phyloP scores from a whole-genome alignment of 1,139 yeast genomes.

The Martiniozyma asiatica region DNA sequence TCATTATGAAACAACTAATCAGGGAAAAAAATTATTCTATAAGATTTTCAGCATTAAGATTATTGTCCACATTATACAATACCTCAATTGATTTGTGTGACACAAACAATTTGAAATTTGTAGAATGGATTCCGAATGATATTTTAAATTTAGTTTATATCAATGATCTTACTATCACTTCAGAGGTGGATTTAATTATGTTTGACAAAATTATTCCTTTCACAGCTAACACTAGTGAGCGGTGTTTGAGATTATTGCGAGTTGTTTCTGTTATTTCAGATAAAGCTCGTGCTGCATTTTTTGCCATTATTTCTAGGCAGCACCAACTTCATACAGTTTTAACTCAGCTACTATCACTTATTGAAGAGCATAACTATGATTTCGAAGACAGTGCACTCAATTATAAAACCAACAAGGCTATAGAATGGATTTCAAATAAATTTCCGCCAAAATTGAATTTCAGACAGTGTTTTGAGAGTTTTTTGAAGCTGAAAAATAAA shows the following conservation, averaged over 20 bases:
- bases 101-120: conserved; percentile 21
- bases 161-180: conserved; percentile 57
- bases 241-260: conserved; percentile 44
- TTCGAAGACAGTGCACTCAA: conserved; percentile 17
- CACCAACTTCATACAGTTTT: conserved; percentile 40
- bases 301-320: conserved; percentile 61
- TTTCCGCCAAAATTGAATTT: conserved; percentile 40
- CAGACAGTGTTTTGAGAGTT: conserved; percentile 32
- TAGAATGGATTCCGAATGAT: conserved; percentile 53
- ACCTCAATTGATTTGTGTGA: conserved; percentile 18
- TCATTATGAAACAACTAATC: conserved; percentile 46
- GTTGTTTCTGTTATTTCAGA: conserved; percentile 40
- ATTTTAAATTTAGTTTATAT: conserved; percentile 61
- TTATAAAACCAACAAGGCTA: conserved; percentile 39
- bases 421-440: conserved; percentile 52
- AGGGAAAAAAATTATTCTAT: conserved; percentile 61
- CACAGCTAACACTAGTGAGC: conserved; percentile 24
- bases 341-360: conserved; percentile 25
- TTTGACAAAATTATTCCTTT: conserved; percentile 54
- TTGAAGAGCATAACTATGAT: conserved; percentile 27
- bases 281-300: conserved; percentile 51
- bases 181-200: conserved; percentile 51
- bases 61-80: conserved; percentile 45
- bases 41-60: conserved; percentile 47
- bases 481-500: conserved; percentile 42